Evolutionary conservation across 805 yeast genomes (phyloP), one percentile per base, ranked within the genome.

Genomic region (Martiniozyma abietophila): DNA sequence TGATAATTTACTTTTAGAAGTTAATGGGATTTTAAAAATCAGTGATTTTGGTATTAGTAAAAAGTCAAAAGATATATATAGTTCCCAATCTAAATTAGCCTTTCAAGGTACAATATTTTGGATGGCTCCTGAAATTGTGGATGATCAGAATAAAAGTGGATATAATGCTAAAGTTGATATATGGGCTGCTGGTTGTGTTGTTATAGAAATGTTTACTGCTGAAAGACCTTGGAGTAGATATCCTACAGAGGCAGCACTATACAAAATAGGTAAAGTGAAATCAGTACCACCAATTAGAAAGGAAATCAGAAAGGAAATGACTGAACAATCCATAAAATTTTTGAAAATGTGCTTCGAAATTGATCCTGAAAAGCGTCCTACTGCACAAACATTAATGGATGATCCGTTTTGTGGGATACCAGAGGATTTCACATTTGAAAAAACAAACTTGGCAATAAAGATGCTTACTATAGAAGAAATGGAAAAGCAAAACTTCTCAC

Each of bases 91-190:
- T 4, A 96, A 85, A 36, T 83, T 88, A 95, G 88, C 96, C 9
- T 54, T 58, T 42, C 95, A 94, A 58, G 99, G 99, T 17, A 88
- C 98, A 0, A 85, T 94, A 1, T 92, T 88, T 56, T 92, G 98
- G 98, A 92, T 92, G 98, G 99, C 99, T 1, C 99, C 99, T 0
- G 99, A 92, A 53, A 95, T 94, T 44, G 86, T 92, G 32, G 89
- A 86, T 53, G 85, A 84, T 39, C 76, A 76, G 15, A 76, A 74
- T 3, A 79, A 75, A 42, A 92, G 80, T 53, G 98, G 98, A 1
- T 92, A 92, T 54, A 84, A 94, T 62, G 98, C 98, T 15, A 92
- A 92, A 58, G 86, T 92, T 17, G 99, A 92, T 58, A 88, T 92
- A 25, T 92, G 99, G 99, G 88, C 97, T 1, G 58, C 89, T 17